A percentile compares a stretch with the other conserved stretches of the same genome.
phyloP scores from a whole-genome alignment of 805 yeast genomes.

The Metschnikowia gelsemii region DNA sequence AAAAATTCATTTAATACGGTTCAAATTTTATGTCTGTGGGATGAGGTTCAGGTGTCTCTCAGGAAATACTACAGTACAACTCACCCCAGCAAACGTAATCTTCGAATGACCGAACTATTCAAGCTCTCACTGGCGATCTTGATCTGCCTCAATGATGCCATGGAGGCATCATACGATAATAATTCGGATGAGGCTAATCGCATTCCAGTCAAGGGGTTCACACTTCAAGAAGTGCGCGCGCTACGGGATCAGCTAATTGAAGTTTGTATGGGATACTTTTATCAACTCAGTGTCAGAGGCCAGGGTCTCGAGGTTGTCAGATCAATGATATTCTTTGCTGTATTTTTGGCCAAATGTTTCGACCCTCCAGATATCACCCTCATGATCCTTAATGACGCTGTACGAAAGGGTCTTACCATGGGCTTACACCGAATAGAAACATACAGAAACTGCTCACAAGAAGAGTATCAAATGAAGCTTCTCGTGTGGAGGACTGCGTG shows the following conservation, averaged over 20 bases:
- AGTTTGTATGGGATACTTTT: constrained; percentile 11
- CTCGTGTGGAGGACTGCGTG: constrained; percentile 52
- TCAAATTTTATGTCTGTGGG: constrained; percentile 5
- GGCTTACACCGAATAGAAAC: constrained; percentile 56
- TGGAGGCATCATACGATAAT: constrained; percentile 2
- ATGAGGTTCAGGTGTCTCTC: constrained; percentile 1
- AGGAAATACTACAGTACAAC: constrained; percentile 10
- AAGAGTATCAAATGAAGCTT: constrained; percentile 38
- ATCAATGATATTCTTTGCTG: constrained; percentile 10
- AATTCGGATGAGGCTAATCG: background rate
- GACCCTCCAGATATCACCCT: constrained; percentile 27
- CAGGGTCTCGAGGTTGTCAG: constrained; percentile 13
- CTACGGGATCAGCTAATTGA: constrained; percentile 6
- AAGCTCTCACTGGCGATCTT: constrained; percentile 11
- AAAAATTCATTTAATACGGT: constrained; percentile 4
- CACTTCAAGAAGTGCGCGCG: background rate
- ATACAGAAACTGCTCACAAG: constrained; percentile 31
- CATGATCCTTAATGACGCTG: constrained; percentile 43
- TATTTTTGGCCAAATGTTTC: constrained; percentile 9
- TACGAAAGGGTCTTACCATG: constrained; percentile 53
- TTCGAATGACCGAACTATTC: constrained; percentile 9
- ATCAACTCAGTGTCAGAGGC: constrained; percentile 8
- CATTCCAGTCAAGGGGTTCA: constrained; percentile 1
- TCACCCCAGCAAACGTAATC: constrained; percentile 1
- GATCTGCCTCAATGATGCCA: constrained; percentile 11